Base-by-base conservation (phyloP, 805 yeast genomes). In the Saturnispora gosingensis region DNA sequence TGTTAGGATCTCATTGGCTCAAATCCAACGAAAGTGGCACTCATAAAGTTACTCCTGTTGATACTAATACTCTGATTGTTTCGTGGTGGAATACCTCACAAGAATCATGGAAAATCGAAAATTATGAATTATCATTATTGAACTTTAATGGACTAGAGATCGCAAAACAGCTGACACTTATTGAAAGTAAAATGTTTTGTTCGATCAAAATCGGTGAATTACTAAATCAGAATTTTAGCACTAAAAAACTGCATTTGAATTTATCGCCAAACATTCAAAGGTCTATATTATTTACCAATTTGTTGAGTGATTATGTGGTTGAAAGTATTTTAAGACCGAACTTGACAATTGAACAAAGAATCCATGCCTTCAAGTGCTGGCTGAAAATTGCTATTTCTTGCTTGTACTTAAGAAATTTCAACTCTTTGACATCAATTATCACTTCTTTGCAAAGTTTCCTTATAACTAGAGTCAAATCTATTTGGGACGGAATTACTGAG, bases 401-500 rank as follows among this genome's bases (percentile, higher is more conserved):
- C 57, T 72, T 83, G 42, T 83, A 85, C 59, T 72, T 85, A 63
- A 72, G 89, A 54, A 86, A 86, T 62, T 85, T 81, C 69, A 86
- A 86, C 61, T 82, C 93, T 0, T 69, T 86, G 55, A 90, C 91
- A 2, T 83, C 91, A 1, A 83, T 86, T 45, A 79, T 86, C 70
- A 84, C 89, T 0, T 75, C 89, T 1, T 69, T 86, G 55, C 95
- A 86, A 62, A 82, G 84, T 48, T 86, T 83, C 62, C 73, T 83
- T 42, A 69, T 86, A 42, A 80, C 88, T 0, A 72, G 93, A 63
- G 65, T 85, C 48, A 64, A 72, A n/a, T 70, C 66, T 43, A 62
- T 85, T 9, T 84, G 90, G 90, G 68, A 64, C 2, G 75, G 70
- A 0, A 62, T 85, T 36, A 73, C 81, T 1, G 76, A 70, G 3